phyloP scores from a whole-genome alignment of 129 eudicot genomes.

The Smallanthus sonchifolius region DNA sequence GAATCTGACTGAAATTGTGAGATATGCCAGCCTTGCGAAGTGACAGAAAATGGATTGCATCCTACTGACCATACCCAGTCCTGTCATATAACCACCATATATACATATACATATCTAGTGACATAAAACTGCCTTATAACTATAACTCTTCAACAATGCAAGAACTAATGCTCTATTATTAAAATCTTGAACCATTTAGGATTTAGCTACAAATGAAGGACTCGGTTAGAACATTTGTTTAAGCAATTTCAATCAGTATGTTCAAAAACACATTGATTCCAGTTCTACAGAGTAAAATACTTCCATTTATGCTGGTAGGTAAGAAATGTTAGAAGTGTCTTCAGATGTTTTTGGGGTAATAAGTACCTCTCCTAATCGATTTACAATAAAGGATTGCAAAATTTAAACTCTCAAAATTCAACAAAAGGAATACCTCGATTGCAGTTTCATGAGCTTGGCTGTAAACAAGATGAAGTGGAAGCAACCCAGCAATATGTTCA shows the following conservation, averaged over 20 bases:
- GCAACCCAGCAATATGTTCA: slow-evolving; percentile 90
- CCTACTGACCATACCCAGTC: slow-evolving; percentile 99
- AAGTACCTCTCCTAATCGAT: neutral
- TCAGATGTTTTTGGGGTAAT: neutral
- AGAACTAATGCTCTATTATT: neutral
- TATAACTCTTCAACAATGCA: neutral
- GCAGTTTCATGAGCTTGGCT: slow-evolving; percentile 97
- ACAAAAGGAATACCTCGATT: slow-evolving; percentile 67
- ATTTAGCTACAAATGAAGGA: neutral
- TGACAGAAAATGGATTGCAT: slow-evolving; percentile 76
- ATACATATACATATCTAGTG: neutral
- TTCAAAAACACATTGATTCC: neutral
- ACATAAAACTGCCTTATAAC: neutral
- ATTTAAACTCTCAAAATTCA: neutral
- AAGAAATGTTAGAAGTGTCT: neutral
- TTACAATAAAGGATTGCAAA: neutral
- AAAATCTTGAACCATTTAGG: neutral
- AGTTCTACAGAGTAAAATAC: neutral
- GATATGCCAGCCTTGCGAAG: slow-evolving; percentile 86
- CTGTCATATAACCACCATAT: slow-evolving; percentile 39
- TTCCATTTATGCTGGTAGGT: neutral
- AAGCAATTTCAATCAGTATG: neutral
- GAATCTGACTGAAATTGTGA: slow-evolving; percentile 85
- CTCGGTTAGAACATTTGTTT: neutral
- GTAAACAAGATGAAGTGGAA: slow-evolving; percentile 91